phyloP scores from a whole-genome alignment of 148 eudicot genomes.

The Vaccinium macrocarpon region DNA sequence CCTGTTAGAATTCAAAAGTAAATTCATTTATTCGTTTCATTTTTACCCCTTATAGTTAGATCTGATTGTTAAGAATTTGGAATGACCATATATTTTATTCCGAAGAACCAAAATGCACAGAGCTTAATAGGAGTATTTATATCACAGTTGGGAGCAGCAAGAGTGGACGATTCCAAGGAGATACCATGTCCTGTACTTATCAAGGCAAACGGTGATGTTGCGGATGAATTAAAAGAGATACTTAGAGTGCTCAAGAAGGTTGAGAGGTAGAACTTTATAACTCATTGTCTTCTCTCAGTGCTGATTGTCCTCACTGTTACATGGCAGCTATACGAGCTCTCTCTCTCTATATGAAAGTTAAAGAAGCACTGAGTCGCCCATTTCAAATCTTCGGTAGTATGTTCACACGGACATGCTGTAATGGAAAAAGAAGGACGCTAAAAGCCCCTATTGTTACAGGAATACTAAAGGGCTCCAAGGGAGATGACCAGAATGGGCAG shows the following conservation, averaged over 20 bases:
- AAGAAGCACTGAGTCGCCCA: background rate
- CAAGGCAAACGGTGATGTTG: background rate
- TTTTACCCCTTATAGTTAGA: no score
- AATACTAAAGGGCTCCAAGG: background rate
- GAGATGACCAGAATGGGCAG: background rate
- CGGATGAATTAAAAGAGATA: background rate
- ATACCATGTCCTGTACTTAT: background rate
- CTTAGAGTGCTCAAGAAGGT: background rate
- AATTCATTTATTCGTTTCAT: no score
- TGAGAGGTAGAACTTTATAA: background rate
- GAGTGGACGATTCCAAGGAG: background rate
- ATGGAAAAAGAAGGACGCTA: background rate
- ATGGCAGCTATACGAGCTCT: background rate
- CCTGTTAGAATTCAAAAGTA: no score
- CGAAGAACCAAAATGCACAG: background rate
- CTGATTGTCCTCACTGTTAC: background rate
- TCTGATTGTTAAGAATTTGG: background rate
- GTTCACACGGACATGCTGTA: background rate
- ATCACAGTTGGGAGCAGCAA: background rate
- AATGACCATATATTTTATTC: background rate
- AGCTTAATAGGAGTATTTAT: background rate
- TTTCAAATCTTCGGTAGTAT: background rate
- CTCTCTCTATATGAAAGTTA: background rate
- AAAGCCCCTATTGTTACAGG: background rate
- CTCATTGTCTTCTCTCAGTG: background rate